Evolutionary conservation across 768 basidiomycete genomes (phyloP).

Genomic region (Pulveroboletus frians): DNA sequence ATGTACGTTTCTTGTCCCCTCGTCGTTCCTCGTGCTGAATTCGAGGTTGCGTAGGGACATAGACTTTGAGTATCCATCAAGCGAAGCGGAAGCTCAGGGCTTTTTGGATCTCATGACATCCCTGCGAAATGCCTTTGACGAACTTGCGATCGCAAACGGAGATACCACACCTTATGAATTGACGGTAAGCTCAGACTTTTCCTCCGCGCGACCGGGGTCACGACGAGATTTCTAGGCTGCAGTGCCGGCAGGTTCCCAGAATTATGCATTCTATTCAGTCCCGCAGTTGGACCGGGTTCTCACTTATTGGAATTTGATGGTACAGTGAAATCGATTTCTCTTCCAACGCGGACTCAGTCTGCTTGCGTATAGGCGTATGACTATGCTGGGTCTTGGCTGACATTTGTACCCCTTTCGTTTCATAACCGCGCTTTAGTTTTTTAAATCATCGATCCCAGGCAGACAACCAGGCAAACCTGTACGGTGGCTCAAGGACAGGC

Average conservation of each 20-base stretch:
- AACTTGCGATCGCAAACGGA: constrained; percentile 53
- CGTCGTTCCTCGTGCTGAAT: background rate
- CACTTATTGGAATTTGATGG: constrained; percentile 82
- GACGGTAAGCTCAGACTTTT: constrained; percentile 31
- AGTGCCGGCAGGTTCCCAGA: constrained; percentile 55
- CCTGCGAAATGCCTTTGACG: constrained; percentile 58
- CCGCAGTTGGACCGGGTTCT: constrained; percentile 61
- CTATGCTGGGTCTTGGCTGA: constrained; percentile 75
- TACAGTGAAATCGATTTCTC: constrained; percentile 15
- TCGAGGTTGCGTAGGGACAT: constrained; percentile 46
- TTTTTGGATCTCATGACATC: constrained; percentile 61
- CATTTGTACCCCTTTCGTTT: constrained; percentile 40
- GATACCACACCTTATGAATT: constrained; percentile 56
- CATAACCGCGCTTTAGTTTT: background rate
- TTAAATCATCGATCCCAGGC: constrained; percentile 23
- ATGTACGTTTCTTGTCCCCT: constrained; percentile 38
- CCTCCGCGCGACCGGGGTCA: background rate
- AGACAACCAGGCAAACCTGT: constrained; percentile 63
- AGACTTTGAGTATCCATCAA: constrained; percentile 75
- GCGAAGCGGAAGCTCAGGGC: constrained; percentile 53
- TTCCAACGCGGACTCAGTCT: background rate
- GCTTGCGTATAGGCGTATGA: constrained; percentile 52
- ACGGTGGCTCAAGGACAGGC: constrained; percentile 55
- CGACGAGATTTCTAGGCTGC: constrained; percentile 37
- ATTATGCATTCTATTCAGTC: constrained; percentile 55